Evolutionary conservation across 331 rosid species (phyloP).

Genomic region (Malus hybrid): DNA sequence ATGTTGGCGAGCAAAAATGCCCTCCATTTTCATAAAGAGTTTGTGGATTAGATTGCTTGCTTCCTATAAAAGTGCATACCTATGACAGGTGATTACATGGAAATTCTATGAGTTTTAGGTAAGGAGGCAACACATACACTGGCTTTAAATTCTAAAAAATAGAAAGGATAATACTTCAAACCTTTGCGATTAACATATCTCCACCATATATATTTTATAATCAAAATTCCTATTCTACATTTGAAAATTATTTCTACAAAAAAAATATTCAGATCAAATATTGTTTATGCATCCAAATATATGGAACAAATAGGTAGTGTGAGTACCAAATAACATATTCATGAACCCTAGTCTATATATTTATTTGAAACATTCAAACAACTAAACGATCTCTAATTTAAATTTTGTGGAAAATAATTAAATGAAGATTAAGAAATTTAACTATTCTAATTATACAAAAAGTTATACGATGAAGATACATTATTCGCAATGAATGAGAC

Average conservation of each 20-base stretch:
- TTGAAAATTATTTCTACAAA: neutral
- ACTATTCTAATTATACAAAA: too few relatives aligned
- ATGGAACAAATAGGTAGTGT: neutral
- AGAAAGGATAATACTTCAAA: neutral
- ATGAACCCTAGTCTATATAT: too few relatives aligned
- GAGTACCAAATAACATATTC: neutral
- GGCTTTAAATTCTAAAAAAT: neutral
- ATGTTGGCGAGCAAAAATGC: too few relatives aligned
- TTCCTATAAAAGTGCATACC: neutral
- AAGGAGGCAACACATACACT: neutral
- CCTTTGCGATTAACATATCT: too few relatives aligned
- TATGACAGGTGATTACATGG: constrained; percentile 4
- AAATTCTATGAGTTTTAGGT: neutral
- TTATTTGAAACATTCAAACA: too few relatives aligned
- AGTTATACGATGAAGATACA: too few relatives aligned
- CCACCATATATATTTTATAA: too few relatives aligned
- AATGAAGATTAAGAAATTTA: neutral
- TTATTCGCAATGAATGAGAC: neutral
- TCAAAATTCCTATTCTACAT: too few relatives aligned
- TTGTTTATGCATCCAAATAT: neutral
- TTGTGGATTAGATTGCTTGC: constrained; percentile 17
- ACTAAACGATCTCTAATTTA: too few relatives aligned
- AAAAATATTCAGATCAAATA: too few relatives aligned
- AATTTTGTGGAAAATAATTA: too few relatives aligned
- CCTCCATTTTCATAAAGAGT: neutral